Evolutionary conservation across 306 rosid species (phyloP).

Genomic region (Acmispon strigosus): DNA sequence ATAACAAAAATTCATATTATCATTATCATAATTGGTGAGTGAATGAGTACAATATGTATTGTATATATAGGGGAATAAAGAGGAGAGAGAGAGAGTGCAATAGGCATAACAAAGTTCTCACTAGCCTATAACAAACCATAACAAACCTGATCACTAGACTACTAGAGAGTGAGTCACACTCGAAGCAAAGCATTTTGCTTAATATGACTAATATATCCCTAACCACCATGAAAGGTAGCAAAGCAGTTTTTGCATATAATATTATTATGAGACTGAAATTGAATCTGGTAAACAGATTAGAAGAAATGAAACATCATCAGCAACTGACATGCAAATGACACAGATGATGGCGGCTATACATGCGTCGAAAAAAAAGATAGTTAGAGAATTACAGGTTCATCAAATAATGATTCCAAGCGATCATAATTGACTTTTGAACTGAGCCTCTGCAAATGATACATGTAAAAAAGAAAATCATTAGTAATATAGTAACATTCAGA

Average conservation of each 20-base stretch:
- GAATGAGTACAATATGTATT: no score
- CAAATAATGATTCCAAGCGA: conserved; percentile 39
- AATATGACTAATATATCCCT: no score
- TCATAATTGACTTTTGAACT: conserved; percentile 64
- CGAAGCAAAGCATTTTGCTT: no score
- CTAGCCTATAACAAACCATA: no score
- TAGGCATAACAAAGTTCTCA: no score
- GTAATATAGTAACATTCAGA: background rate
- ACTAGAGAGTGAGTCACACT: no score
- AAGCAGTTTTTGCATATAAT: background rate
- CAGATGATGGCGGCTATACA: background rate
- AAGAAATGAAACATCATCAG: background rate
- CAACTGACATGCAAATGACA: background rate
- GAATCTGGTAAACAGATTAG: background rate
- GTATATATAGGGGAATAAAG: no score
- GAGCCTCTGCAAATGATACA: conserved; percentile 47
- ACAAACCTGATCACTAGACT: no score
- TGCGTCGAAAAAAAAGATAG: background rate
- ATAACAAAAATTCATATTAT: no score
- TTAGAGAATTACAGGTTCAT: conserved; percentile 37
- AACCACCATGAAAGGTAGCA: background rate
- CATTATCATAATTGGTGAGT: no score
- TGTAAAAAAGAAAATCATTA: background rate
- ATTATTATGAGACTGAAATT: background rate
- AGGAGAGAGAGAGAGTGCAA: no score